Conservation (phyloP, 2,329 filamentous ascomycete genomes). For the Chaetothyriales sp. region DNA sequence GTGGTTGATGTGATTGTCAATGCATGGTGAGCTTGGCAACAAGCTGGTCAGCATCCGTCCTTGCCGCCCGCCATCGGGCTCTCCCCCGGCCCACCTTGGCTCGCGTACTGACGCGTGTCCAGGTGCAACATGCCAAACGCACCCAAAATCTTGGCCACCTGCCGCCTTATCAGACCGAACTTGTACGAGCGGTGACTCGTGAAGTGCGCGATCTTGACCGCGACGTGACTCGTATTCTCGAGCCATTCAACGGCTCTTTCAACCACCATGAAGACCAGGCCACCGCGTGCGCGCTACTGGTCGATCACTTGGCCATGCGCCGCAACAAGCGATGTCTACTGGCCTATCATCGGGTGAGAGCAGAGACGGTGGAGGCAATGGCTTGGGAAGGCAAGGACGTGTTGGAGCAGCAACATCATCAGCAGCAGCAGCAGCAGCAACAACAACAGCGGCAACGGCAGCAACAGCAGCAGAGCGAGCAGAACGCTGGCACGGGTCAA, state of each 20-base stretch:
- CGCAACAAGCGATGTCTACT: conserved; percentile 91
- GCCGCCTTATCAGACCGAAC: conserved; percentile 82
- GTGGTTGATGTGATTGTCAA: conserved; percentile 24
- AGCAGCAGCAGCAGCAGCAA: conserved; percentile 37
- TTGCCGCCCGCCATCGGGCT: neutral
- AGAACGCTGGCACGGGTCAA: conserved; percentile 36
- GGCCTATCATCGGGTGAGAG: conserved; percentile 81
- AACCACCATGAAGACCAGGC: conserved; percentile 71
- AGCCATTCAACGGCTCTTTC: conserved; percentile 73
- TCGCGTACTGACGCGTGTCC: neutral
- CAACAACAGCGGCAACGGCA: too few species aligned
- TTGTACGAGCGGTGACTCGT: conserved; percentile 72
- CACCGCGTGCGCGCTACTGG: conserved; percentile 73
- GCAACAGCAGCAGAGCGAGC: conserved; percentile 16
- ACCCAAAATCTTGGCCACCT: conserved; percentile 75
- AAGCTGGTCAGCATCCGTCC: conserved; percentile 51
- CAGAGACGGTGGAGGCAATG: conserved; percentile 83
- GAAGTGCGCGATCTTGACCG: conserved; percentile 90
- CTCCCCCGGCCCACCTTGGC: too few species aligned
- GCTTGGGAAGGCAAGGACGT: conserved; percentile 86
- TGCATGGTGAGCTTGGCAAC: conserved; percentile 81
- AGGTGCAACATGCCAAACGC: conserved; percentile 94
- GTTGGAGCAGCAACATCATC: conserved; percentile 47
- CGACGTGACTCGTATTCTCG: conserved; percentile 65
- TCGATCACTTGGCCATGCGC: conserved; percentile 89